Evolutionary conservation across 305 asterid genomes (phyloP), one percentile per base, ranked within the genome.

Genomic region (Solanum hybrid): DNA sequence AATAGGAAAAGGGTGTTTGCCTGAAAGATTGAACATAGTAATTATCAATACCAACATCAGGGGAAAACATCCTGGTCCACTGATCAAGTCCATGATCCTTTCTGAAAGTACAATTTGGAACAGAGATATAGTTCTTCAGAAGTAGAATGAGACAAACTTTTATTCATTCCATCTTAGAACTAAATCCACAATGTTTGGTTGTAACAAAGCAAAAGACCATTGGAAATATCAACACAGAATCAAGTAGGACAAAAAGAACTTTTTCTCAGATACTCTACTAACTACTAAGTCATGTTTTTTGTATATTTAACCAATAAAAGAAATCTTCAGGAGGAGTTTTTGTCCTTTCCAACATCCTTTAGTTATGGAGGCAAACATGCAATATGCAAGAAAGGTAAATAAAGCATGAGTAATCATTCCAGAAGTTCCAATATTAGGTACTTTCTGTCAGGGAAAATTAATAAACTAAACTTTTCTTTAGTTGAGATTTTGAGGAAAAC

Each of bases 11-110:
- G 78, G 33, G 84, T n/a, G 89, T 87, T 71, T 94, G 94, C 97
- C 97, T 95, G 97, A 93, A 87, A 92, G 75, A 89, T 90, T 90
- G 91, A 93, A 90, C 42, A 64, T 29, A 64, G 94, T 71, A 33
- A 90, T 61, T 78, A 93, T 88, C 89, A 93, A 42, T 5, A 89
- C 89, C 40, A 93, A 78, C 87, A 91, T 80, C 89, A 92, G 82
- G 51, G 90, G 90, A 80, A 77, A 86, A 67, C 81, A 73, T 18
- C 90, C 40, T 40, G 89, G 75, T 16, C 69, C 29, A 91, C 83
- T 86, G 36, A 75, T 46, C 22, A 77, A 88, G 84, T 90, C 94
- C 97, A 94, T 94, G 33, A 14, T 88, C 89, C 29, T 34, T 80
- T 42, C 82, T 87, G 83, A 83, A 79, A 40, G 31, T 2, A 28